Base-by-base conservation (phyloP, 306 rosid species). In the Oemleria cerasiformis region DNA sequence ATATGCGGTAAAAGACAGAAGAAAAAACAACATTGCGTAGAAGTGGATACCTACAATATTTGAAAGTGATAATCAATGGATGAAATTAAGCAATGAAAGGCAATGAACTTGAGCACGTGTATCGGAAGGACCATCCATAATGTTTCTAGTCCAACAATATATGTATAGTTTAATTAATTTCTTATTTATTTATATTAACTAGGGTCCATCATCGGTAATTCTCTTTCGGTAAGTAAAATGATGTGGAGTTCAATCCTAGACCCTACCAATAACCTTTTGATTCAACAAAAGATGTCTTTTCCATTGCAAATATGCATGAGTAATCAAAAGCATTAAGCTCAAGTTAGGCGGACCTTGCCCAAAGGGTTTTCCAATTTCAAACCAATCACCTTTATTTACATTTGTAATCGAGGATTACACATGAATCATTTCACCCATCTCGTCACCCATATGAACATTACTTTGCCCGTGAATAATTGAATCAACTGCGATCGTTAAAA, bases 31-130 rank as follows among this genome's bases (percentile, higher is more conserved):
- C n/a, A n/a, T n/a, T n/a, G n/a, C n/a, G n/a, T n/a, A n/a, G n/a
- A n/a, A n/a, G n/a, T n/a, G n/a, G n/a, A n/a, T n/a, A n/a, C n/a
- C n/a, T n/a, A n/a, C 30, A 25, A 30, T 30, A 30, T 30, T 30
- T 1, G 2, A 30, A 30, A 30, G 36, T 30, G 36, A 30, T 30
- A 2, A 30, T 30, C 36, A 20, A 54, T 54, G 3, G 7, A 54
- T 54, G 7, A 54, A 54, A n/a, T 20, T 23, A 57, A 70, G 51
- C 43, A 42, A n/a, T 76, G 38, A 51, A 72, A 60, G 50, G 23
- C 64, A 64, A 25, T 58, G 62, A 72, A 67, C 65, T 67, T 41
- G 75, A 65, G 73, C 84, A 84, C 82, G 83, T 80, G 88, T 76
- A 30, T 65, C 53, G 86, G 58, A 80, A 43, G 44, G 75, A 17